Conservation (phyloP, 2,329 filamentous ascomycete genomes). For the Mollisia scopiformis region DNA sequence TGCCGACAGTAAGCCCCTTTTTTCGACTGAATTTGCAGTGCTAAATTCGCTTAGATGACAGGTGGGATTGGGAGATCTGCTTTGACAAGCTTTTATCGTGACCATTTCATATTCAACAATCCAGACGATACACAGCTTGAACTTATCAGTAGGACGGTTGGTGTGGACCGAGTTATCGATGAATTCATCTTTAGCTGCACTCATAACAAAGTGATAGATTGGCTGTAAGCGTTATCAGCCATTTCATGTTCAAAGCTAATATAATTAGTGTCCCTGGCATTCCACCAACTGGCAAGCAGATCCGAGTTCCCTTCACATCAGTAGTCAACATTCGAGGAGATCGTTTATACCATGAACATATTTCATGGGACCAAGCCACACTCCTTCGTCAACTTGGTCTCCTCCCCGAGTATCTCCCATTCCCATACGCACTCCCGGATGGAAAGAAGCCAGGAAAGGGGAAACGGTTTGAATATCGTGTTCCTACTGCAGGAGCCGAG, state of each 20-base stretch:
- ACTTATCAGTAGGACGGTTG: conserved; percentile 71
- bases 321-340: conserved; percentile 72
- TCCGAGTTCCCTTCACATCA: conserved; percentile 65
- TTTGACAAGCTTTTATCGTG: conserved; percentile 68
- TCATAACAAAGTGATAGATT: conserved; percentile 65
- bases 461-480: conserved; percentile 53
- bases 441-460: conserved; percentile 36
- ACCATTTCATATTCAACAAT: conserved; percentile 78
- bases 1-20: conserved; percentile 61
- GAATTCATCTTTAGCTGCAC: conserved; percentile 70
- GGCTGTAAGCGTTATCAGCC: conserved; percentile 56
- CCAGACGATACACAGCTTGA: conserved; percentile 68
- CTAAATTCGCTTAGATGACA: conserved; percentile 34
- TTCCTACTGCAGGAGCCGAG: conserved; percentile 63
- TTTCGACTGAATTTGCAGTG: not conserved
- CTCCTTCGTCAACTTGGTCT: conserved; percentile 64
- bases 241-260: not conserved
- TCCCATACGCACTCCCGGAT: conserved; percentile 50
- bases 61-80: conserved; percentile 69
- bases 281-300: conserved; percentile 50
- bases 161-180: conserved; percentile 72
- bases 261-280: conserved; percentile 17
- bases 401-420: conserved; percentile 42
- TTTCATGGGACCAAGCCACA: conserved; percentile 70
- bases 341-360: conserved; percentile 71